These are phyloP conservation scores for Phytophthora foliorum DNA, from an alignment of 352 stramenopile species.

Conservation along the genomic window DNA sequence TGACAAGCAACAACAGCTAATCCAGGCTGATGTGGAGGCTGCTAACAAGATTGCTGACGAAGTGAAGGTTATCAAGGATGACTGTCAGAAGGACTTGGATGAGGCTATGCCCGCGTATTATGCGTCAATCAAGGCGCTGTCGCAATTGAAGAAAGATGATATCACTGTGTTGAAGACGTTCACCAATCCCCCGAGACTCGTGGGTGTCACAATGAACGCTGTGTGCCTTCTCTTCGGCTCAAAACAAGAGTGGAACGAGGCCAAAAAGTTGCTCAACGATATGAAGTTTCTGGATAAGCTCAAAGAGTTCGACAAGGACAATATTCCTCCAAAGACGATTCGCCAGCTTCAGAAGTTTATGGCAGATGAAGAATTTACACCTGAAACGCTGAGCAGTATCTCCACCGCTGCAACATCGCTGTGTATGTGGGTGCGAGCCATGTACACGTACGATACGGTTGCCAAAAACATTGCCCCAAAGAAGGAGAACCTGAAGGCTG, in stretches of 20 bases:
- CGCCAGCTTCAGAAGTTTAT: slow-evolving; percentile 93
- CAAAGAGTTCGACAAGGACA: slow-evolving; percentile 91
- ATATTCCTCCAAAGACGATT: slow-evolving; percentile 90
- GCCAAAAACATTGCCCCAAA: slow-evolving; percentile 95
- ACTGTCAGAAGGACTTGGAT: slow-evolving; percentile 94
- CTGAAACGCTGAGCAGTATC: slow-evolving; percentile 90
- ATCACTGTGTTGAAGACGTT: slow-evolving; percentile 95
- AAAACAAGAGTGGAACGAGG: slow-evolving; percentile 94
- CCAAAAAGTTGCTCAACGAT: slow-evolving; percentile 92
- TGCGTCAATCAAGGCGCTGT: slow-evolving; percentile 91
- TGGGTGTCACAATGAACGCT: slow-evolving; percentile 94
- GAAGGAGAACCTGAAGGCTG: slow-evolving; percentile 90
- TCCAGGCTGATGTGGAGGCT: slow-evolving; percentile 93
- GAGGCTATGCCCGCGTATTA: slow-evolving; percentile 95
- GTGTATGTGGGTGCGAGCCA: slow-evolving; percentile 95
- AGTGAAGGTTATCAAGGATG: slow-evolving; percentile 95
- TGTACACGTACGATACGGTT: slow-evolving; percentile 95
- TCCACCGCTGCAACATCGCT: slow-evolving; percentile 93
- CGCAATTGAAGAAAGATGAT: slow-evolving; percentile 93
- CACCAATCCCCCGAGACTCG: slow-evolving; percentile 88
- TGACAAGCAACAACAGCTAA: slow-evolving; percentile 92
- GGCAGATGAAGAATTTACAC: slow-evolving; percentile 91
- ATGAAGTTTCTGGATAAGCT: slow-evolving; percentile 94
- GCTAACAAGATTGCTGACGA: slow-evolving; percentile 93
- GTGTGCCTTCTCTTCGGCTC: slow-evolving; percentile 91